Evolutionary conservation across 306 rosid species (phyloP).

Genomic region (Pachyrhizus erosus): DNA sequence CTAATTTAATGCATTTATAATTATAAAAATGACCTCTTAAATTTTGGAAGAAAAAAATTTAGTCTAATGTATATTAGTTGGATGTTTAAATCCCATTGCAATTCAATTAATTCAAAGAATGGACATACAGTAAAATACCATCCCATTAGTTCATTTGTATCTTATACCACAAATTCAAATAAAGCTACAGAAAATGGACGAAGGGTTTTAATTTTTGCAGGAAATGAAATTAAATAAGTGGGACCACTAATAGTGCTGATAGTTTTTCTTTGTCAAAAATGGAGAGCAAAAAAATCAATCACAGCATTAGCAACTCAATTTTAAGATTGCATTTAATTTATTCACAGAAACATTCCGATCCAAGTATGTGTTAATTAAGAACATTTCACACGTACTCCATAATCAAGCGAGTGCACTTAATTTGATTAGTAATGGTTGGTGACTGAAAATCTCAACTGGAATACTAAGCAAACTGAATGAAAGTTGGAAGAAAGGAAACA

Average conservation of each 20-base stretch:
- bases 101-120: neutral
- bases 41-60: no score
- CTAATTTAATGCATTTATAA: no score
- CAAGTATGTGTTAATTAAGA: neutral
- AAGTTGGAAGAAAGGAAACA: conserved; percentile 71
- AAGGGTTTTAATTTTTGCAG: neutral
- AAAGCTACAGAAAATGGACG: neutral
- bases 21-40: no score
- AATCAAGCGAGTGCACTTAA: no score
- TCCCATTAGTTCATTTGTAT: neutral
- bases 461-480: conserved; percentile 32
- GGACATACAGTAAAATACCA: neutral
- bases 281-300: neutral
- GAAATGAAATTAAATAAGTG: neutral
- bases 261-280: neutral
- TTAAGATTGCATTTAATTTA: neutral
- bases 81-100: neutral
- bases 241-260: neutral
- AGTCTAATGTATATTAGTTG: no score
- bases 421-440: neutral
- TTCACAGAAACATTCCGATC: neutral
- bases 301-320: neutral
- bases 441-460: conserved; percentile 40
- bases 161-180: neutral
- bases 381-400: neutral